phyloP scores from a whole-genome alignment of 1,284 basidiomycete genomes.

The Athelia psychrophila region DNA sequence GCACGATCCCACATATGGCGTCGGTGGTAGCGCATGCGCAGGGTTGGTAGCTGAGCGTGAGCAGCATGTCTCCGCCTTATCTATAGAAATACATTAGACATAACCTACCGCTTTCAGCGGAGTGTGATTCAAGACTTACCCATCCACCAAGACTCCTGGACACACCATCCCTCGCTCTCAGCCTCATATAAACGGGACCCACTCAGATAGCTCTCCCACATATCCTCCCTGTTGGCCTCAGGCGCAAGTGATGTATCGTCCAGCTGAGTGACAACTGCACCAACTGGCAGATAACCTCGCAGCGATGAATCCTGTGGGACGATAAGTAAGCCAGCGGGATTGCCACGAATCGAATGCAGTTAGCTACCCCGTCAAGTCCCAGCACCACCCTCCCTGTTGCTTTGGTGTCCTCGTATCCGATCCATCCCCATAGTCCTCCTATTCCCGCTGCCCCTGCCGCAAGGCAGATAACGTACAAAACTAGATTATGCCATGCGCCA shows the following conservation, averaged over 20 bases:
- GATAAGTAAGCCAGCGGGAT: too few species aligned
- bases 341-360: too few species aligned
- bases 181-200: not conserved
- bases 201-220: not conserved
- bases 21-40: not conserved
- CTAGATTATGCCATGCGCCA: not conserved
- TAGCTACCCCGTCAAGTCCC: not conserved
- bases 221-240: not conserved
- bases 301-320: not conserved
- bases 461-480: not conserved
- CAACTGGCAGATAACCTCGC: not conserved
- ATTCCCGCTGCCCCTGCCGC: not conserved
- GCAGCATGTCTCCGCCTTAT: not conserved
- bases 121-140: not conserved
- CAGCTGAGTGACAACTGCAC: not conserved
- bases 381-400: not conserved
- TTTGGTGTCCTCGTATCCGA: not conserved
- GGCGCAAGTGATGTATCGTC: not conserved
- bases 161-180: not conserved
- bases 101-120: too few species aligned
- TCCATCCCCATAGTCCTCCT: not conserved
- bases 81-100: not conserved
- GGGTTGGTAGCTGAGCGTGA: too few species aligned
- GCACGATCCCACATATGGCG: too few species aligned
- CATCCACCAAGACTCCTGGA: not conserved